Percentiles rank a stretch among this genome's conserved stretches.
Evolutionary conservation across 2,329 filamentous ascomycete genomes (phyloP).

Genomic region (Macroventuria anomochaeta): DNA sequence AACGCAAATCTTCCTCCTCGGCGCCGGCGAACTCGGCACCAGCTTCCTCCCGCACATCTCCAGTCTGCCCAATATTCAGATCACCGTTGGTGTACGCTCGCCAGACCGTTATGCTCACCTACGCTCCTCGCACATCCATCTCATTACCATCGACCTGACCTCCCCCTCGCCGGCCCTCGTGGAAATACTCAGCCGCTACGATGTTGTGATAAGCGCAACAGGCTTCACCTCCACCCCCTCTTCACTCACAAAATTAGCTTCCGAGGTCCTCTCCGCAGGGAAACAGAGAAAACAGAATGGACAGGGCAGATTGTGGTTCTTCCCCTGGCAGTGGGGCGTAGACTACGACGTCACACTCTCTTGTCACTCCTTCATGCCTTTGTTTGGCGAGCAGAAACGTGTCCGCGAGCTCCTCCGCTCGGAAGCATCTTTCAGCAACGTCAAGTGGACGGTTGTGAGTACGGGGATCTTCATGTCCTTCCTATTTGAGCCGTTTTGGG

Average conservation of each 20-base stretch:
- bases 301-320: conserved; percentile 50
- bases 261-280: conserved; percentile 60
- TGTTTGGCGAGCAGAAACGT: conserved; percentile 71
- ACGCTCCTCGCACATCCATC: conserved; percentile 39
- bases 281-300: not conserved
- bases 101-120: conserved; percentile 50
- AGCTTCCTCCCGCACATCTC: conserved; percentile 62
- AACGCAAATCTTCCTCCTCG: conserved; percentile 63
- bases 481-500: conserved; percentile 68
- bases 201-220: conserved; percentile 65
- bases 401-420: conserved; percentile 37
- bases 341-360: conserved; percentile 69
- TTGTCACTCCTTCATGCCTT: conserved; percentile 62
- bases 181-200: conserved; percentile 52
- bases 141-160: conserved; percentile 54
- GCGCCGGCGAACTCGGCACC: conserved; percentile 70
- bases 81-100: conserved; percentile 63
- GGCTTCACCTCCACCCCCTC: conserved; percentile 65
- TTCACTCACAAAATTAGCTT: conserved; percentile 64
- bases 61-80: conserved; percentile 53
- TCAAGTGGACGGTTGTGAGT: conserved; percentile 69
- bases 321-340: conserved; percentile 78
- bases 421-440: conserved; percentile 37
- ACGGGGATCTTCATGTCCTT: conserved; percentile 76
- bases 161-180: conserved; percentile 37